Evolutionary conservation across 805 yeast species (phyloP), one percentile per base, ranked within the genome.

Genomic region (Wickerhamiella vanderwaltii): DNA sequence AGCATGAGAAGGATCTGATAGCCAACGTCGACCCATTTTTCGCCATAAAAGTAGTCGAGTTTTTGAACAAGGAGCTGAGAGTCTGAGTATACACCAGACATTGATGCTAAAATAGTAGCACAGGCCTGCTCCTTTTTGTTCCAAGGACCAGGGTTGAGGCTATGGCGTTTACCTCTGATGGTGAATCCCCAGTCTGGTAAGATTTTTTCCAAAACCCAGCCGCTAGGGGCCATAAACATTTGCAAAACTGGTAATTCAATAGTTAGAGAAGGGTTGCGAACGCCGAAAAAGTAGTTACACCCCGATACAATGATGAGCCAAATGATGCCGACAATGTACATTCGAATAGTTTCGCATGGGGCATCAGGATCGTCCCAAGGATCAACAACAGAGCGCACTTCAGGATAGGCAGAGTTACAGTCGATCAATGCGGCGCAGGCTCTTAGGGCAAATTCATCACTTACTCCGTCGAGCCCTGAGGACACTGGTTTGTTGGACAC

Each of bases 101-200:
- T 46, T 11, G 38, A 29, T 30, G 47, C 45, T 47, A 50, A 45
- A 29, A 48, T 41, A 1, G 83, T 72, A 2, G 78, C 64, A 43
- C 26, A 20, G 6, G 40, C 32, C 33, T 36, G 40, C 20, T 36
- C 40, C 22, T 36, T 36, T 18, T 36, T 77, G 66, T 65, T 60
- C 78, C 80, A 78, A 9, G 79, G 78, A 7, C 82, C 79, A 2
- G 78, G 79, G 53, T 74, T 74, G 41, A 75, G 55, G 9, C 65
- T 62, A 43, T 58, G 51, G 47, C 65, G 61, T 22, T 52, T 60
- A 37, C 75, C 69, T 30, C 54, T 47, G 28, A 64, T 29, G 4
- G 55, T 62, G 50, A 71, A 52, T 4, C 68, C 64, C 60, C 62
- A 63, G 45, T 67, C 68, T 18, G 80, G 79, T 22, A 72, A 43